Percentiles rank a stretch among this genome's conserved stretches.
phyloP scores from a whole-genome alignment of 352 stramenopile genomes.

The Phytophthora citricola region DNA sequence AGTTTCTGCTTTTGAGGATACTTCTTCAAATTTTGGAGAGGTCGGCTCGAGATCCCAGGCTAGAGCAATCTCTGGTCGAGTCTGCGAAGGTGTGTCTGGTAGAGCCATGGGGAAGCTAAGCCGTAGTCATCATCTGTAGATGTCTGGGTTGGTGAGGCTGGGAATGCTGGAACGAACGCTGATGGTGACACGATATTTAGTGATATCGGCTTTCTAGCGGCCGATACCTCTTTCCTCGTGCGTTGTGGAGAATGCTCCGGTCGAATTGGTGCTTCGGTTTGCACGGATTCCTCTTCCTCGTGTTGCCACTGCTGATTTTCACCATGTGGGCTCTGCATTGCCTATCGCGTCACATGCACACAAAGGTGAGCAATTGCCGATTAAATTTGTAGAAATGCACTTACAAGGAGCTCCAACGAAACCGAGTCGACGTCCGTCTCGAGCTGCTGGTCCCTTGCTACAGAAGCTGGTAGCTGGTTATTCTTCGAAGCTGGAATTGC shows the following conservation, averaged over 20 bases:
- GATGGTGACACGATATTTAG: slow-evolving; percentile 55
- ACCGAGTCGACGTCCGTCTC: slow-evolving; percentile 24
- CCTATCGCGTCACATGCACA: slow-evolving; percentile 37
- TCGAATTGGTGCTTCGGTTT: slow-evolving; percentile 2
- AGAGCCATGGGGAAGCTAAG: slow-evolving; percentile 72
- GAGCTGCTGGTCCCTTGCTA: slow-evolving; percentile 20
- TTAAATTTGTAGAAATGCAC: neutral
- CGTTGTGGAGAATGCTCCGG: slow-evolving; percentile 34
- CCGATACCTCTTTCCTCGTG: slow-evolving; percentile 4
- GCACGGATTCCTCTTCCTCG: slow-evolving; percentile 27
- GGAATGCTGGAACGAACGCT: slow-evolving; percentile 46
- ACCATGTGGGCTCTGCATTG: slow-evolving; percentile 76
- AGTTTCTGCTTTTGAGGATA: slow-evolving; percentile 13
- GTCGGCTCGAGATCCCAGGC: slow-evolving; percentile 35
- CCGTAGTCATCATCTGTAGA: slow-evolving; percentile 60
- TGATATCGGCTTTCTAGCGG: slow-evolving; percentile 17
- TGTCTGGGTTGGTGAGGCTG: slow-evolving; percentile 40
- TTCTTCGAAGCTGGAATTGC: slow-evolving; percentile 19
- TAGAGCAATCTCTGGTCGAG: slow-evolving; percentile 18
- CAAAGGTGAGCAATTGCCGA: slow-evolving; percentile 2
- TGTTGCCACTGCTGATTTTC: slow-evolving; percentile 58
- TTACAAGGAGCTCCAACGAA: slow-evolving; percentile 71
- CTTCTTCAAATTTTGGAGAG: slow-evolving; percentile 25
- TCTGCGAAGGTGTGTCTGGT: slow-evolving; percentile 48
- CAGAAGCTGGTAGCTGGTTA: slow-evolving; percentile 32